phyloP scores from a whole-genome alignment of 2,329 filamentous ascomycete species.

The Hypoxylon sp. region DNA sequence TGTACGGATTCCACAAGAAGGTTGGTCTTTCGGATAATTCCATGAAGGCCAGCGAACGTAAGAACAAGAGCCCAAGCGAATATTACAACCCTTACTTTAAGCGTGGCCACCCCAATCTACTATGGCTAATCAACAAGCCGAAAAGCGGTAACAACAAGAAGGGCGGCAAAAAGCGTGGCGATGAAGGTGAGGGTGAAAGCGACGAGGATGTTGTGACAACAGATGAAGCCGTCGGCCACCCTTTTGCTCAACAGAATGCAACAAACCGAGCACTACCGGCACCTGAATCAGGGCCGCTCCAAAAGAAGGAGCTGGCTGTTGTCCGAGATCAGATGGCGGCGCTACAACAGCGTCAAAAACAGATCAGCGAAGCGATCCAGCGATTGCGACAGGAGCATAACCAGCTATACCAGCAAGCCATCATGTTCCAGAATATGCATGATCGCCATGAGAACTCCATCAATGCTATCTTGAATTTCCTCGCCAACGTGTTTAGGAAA shows the following conservation, averaged over 20 bases:
- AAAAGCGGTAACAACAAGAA: slow-evolving; percentile 76
- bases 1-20: slow-evolving; percentile 98
- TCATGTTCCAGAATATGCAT: slow-evolving; percentile 90
- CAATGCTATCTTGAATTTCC: slow-evolving; percentile 97
- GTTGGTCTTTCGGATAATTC: slow-evolving; percentile 95
- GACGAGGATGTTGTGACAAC: slow-evolving; percentile 71
- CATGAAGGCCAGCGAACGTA: slow-evolving; percentile 96
- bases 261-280: slow-evolving; percentile 59
- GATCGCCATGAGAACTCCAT: slow-evolving; percentile 99
- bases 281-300: slow-evolving; percentile 64
- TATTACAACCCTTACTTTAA: slow-evolving; percentile 98
- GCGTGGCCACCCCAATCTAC: slow-evolving; percentile 88
- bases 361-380: slow-evolving; percentile 86
- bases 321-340: slow-evolving; percentile 85
- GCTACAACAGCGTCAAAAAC: slow-evolving; percentile 86
- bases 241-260: slow-evolving; percentile 49
- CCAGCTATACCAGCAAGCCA: slow-evolving; percentile 87
- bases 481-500: slow-evolving; percentile 96
- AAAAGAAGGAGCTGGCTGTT: slow-evolving; percentile 80
- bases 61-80: slow-evolving; percentile 98
- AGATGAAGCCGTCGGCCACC: slow-evolving; percentile 62
- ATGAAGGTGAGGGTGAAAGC: slow-evolving; percentile 77
- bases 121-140: slow-evolving; percentile 97
- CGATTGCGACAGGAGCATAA: slow-evolving; percentile 88
- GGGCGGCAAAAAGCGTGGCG: slow-evolving; percentile 72